phyloP scores from a whole-genome alignment of 148 eudicot species.

The Silene uniflora region DNA sequence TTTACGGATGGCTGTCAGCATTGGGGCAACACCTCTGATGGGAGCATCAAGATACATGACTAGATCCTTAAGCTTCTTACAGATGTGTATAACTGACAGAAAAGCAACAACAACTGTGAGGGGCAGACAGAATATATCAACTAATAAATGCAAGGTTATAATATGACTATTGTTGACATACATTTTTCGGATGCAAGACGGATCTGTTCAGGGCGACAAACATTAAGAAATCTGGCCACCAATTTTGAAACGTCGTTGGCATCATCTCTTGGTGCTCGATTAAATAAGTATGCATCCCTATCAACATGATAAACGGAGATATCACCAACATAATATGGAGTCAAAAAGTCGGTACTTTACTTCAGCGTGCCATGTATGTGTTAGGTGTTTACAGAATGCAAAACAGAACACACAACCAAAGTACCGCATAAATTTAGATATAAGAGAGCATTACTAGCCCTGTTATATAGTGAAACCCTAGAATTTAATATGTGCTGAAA shows the following conservation, averaged over 20 bases:
- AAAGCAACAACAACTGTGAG: constrained; percentile 7
- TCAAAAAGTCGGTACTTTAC: not conserved
- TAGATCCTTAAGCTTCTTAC: constrained; percentile 81
- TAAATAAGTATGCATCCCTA: constrained; percentile 75
- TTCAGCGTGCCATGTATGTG: not conserved
- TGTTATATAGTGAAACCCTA: too few species aligned
- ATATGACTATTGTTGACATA: constrained; percentile 8
- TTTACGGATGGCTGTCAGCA: constrained; percentile 70
- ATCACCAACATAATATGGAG: not conserved
- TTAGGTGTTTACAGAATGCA: not conserved
- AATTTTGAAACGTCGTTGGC: constrained; percentile 40
- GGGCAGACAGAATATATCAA: constrained; percentile 6
- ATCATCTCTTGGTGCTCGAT: constrained; percentile 50
- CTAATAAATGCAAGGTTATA: not conserved
- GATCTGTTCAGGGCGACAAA: constrained; percentile 74
- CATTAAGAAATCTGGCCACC: constrained; percentile 55
- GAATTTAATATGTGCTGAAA: too few species aligned
- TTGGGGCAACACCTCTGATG: constrained; percentile 75
- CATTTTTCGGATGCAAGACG: constrained; percentile 85
- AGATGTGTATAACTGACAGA: constrained; percentile 63
- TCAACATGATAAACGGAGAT: constrained; percentile 4
- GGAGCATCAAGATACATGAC: constrained; percentile 61
- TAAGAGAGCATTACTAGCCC: not conserved
- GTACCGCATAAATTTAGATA: too few species aligned
- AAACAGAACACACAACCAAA: not conserved